A percentile compares a stretch with the other conserved stretches of the same genome.
These are phyloP conservation scores for Coelastrella sp. DNA, from an alignment of 139 green algal species.

Conservation along the genomic window DNA sequence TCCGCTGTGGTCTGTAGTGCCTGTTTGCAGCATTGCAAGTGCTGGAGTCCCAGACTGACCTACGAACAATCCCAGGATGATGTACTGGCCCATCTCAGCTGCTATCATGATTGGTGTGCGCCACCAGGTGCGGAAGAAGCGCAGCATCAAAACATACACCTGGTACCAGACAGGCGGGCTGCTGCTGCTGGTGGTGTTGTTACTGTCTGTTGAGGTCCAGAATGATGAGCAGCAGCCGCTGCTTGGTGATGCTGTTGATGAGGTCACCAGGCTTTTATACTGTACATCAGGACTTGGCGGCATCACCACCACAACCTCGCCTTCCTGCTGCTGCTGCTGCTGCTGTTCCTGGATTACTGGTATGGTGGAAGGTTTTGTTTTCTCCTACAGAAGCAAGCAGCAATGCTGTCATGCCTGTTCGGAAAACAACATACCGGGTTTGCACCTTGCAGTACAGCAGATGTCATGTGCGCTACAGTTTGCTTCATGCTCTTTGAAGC, in stretches of 20 bases:
- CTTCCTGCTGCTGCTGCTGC: constrained; percentile 1
- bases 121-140: constrained; percentile 50
- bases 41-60: constrained; percentile 10
- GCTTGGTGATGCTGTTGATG: neutral
- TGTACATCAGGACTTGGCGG: neutral
- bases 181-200: neutral
- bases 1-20: too few relatives aligned
- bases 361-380: too few relatives aligned
- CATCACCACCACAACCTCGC: neutral
- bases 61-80: constrained; percentile 55
- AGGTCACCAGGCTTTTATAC: too few relatives aligned
- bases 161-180: constrained; percentile 44
- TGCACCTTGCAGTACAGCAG: too few relatives aligned
- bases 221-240: neutral
- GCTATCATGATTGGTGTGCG: constrained; percentile 52
- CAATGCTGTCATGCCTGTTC: too few relatives aligned
- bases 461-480: too few relatives aligned
- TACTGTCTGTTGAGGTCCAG: neutral
- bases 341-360: too few relatives aligned
- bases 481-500: too few relatives aligned
- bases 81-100: constrained; percentile 53
- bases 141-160: constrained; percentile 50
- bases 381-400: too few relatives aligned
- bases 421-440: too few relatives aligned
- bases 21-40: neutral